These are phyloP conservation scores for Acacia crassicarpa DNA, from an alignment of 306 rosid species.

Conservation along the genomic window DNA sequence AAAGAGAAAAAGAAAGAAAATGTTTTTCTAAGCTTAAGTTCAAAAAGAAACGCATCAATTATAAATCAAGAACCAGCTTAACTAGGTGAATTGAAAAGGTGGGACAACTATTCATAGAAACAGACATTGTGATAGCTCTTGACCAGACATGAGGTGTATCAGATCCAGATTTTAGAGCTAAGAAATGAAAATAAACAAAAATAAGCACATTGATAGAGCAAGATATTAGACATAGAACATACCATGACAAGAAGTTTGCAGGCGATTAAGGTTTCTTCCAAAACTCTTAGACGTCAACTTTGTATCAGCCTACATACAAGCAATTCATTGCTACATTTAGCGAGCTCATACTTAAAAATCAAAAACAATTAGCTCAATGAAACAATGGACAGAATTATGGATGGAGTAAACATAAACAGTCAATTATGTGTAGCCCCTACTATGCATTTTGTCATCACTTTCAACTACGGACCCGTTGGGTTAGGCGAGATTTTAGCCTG, in stretches of 20 bases:
- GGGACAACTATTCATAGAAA: background rate
- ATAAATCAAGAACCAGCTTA: background rate
- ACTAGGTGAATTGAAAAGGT: background rate
- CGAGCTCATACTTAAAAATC: background rate
- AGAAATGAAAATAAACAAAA: background rate
- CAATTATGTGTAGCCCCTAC: background rate
- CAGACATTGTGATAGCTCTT: background rate
- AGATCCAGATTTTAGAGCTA: background rate
- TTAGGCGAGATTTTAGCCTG: background rate
- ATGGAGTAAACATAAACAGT: background rate
- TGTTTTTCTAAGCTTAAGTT: background rate
- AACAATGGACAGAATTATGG: background rate
- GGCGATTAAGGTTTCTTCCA: conserved; percentile 11
- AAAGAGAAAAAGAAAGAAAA: background rate
- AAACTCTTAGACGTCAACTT: conserved; percentile 26
- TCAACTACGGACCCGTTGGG: background rate
- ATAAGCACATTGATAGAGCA: background rate
- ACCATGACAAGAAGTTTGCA: conserved; percentile 35
- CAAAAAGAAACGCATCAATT: background rate
- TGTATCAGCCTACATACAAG: conserved; percentile 29
- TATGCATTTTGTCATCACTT: background rate
- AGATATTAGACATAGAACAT: conserved; percentile 13
- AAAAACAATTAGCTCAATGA: conserved; percentile 5
- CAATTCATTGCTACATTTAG: background rate
- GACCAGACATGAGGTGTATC: background rate